Conservation (phyloP, 2,329 filamentous ascomycete species). For the Tolypocladium amazonense region DNA sequence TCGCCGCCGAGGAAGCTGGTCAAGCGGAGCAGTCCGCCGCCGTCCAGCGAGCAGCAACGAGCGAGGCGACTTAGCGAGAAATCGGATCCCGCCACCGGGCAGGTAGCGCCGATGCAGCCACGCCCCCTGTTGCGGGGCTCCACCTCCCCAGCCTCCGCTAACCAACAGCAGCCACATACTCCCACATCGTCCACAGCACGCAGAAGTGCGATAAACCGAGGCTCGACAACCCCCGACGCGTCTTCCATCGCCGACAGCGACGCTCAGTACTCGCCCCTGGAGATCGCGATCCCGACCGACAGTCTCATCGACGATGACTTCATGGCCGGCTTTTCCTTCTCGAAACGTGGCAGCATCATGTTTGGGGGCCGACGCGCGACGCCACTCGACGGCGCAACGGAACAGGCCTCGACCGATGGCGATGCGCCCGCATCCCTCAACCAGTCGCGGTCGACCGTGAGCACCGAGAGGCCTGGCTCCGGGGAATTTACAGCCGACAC, state of each 20-base stretch:
- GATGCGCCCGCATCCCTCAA: constrained; percentile 2
- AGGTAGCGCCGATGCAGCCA: constrained; percentile 6
- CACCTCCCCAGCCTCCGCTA: constrained; percentile 9
- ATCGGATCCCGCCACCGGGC: constrained; percentile 4
- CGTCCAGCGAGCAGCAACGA: constrained; percentile 8
- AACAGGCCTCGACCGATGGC: neutral
- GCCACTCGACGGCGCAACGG: constrained; percentile 9
- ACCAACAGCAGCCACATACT: neutral
- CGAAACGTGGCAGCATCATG: constrained; percentile 54
- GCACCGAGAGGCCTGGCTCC: neutral
- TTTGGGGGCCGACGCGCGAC: constrained; percentile 35
- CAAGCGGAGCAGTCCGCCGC: constrained; percentile 16
- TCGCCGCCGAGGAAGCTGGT: constrained; percentile 9
- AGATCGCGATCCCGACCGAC: constrained; percentile 45
- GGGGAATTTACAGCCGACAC: constrained; percentile 1
- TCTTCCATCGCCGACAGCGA: constrained; percentile 15
- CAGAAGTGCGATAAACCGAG: constrained; percentile 7
- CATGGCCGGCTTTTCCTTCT: constrained; percentile 46
- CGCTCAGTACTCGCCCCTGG: constrained; percentile 38
- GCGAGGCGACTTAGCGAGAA: constrained; percentile 15
- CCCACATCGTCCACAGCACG: constrained; percentile 1
- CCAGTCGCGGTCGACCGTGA: constrained; percentile 1
- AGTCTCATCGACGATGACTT: constrained; percentile 48
- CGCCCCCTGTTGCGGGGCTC: constrained; percentile 15
- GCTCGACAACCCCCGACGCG: constrained; percentile 6